These are phyloP conservation scores for Tylopilus sp. DNA, from an alignment of 768 basidiomycete species.

Conservation along the genomic window DNA sequence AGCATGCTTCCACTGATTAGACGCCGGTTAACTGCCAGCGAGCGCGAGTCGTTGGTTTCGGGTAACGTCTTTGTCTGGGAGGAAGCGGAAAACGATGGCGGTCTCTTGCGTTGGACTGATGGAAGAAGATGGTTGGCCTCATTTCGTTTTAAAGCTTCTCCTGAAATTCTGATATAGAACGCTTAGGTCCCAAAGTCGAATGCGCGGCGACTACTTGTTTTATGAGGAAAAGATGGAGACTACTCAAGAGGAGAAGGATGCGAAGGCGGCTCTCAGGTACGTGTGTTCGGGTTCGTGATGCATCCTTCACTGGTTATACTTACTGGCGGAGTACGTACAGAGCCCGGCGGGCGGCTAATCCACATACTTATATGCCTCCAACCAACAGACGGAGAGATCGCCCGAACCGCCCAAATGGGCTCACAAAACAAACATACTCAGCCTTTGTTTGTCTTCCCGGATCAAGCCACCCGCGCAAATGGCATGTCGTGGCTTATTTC, in stretches of 20 bases:
- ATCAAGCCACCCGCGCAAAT: slow-evolving; percentile 58
- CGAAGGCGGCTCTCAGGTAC: slow-evolving; percentile 75
- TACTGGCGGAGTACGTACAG: slow-evolving; percentile 31
- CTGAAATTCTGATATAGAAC: slow-evolving; percentile 2
- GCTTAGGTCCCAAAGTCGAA: slow-evolving; percentile 76
- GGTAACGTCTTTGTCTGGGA: slow-evolving; percentile 87
- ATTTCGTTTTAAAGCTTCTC: neutral
- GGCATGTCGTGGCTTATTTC: slow-evolving; percentile 85
- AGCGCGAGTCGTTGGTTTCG: slow-evolving; percentile 64
- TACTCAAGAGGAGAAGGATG: slow-evolving; percentile 74
- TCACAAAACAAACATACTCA: slow-evolving; percentile 84
- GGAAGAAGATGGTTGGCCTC: slow-evolving; percentile 64
- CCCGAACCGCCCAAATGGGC: slow-evolving; percentile 74
- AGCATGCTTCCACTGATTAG: slow-evolving; percentile 68
- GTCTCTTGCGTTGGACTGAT: slow-evolving; percentile 72
- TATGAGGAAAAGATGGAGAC: slow-evolving; percentile 83
- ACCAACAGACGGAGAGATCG: slow-evolving; percentile 71
- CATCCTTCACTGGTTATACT: neutral
- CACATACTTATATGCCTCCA: slow-evolving; percentile 52
- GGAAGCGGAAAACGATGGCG: slow-evolving; percentile 72
- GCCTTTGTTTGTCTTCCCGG: slow-evolving; percentile 68
- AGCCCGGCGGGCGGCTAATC: slow-evolving; percentile 59
- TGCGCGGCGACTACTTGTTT: slow-evolving; percentile 80
- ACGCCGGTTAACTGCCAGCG: slow-evolving; percentile 63
- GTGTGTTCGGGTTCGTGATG: slow-evolving; percentile 21